Percentiles rank a stretch among this genome's conserved stretches.
Evolutionary conservation across 805 yeast genomes (phyloP).

Genomic region (Wickerhamiella cacticola): DNA sequence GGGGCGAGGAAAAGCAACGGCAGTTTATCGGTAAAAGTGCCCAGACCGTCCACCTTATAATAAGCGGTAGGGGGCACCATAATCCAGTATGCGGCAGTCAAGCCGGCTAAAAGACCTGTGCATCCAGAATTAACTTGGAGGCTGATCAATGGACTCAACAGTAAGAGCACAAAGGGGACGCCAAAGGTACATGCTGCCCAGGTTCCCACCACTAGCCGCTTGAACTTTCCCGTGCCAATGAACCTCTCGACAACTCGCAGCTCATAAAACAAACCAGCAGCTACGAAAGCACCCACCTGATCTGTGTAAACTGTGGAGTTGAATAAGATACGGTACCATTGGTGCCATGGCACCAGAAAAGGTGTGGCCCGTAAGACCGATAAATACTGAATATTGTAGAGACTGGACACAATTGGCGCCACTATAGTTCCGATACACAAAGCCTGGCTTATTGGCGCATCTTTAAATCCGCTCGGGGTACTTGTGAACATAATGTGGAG

Average conservation of each 20-base stretch:
- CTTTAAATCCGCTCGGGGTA: constrained; percentile 12
- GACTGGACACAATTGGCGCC: constrained; percentile 6
- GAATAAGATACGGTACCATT: constrained; percentile 12
- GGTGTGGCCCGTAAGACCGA: constrained; percentile 8
- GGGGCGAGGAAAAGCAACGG: constrained; percentile 7
- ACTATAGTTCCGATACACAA: background rate
- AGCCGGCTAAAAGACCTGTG: constrained; percentile 5
- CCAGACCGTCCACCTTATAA: constrained; percentile 9
- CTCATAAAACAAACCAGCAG: constrained; percentile 12
- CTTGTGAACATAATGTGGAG: constrained; percentile 4
- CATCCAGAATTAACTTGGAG: constrained; percentile 7
- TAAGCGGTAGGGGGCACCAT: constrained; percentile 7
- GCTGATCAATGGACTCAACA: background rate
- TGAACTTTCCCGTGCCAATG: constrained; percentile 10
- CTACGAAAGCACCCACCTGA: constrained; percentile 11
- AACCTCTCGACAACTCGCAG: constrained; percentile 13
- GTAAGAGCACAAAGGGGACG: background rate
- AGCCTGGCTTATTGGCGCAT: constrained; percentile 5
- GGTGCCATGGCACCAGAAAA: constrained; percentile 12
- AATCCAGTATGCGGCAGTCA: constrained; percentile 1
- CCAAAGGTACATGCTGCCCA: background rate
- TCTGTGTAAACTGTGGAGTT: constrained; percentile 11
- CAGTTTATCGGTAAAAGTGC: constrained; percentile 4
- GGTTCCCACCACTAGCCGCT: background rate
- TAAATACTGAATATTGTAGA: constrained; percentile 7